Conservation (phyloP, 2,329 filamentous ascomycete genomes). For the Alternaria brassicicola region DNA sequence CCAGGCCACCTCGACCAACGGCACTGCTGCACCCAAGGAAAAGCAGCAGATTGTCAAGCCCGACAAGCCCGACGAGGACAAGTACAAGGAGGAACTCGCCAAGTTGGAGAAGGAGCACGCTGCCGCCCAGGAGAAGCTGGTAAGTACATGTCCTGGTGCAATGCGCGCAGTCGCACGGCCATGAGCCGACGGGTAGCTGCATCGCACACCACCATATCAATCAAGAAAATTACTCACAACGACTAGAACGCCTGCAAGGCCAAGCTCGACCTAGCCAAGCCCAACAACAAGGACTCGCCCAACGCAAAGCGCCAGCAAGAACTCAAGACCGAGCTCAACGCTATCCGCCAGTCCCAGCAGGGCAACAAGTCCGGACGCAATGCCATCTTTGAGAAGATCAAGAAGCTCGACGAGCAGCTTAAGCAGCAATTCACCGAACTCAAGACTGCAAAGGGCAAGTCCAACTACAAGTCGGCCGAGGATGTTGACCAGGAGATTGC, state of each 20-base stretch:
- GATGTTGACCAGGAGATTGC: constrained; percentile 86
- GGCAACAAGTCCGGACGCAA: constrained; percentile 82
- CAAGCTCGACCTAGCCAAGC: constrained; percentile 83
- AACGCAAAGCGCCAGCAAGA: constrained; percentile 83
- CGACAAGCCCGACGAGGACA: constrained; percentile 84
- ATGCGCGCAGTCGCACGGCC: constrained; percentile 4
- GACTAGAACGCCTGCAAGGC: constrained; percentile 80
- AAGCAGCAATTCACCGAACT: constrained; percentile 85
- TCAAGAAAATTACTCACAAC: constrained; percentile 14
- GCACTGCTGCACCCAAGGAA: constrained; percentile 40
- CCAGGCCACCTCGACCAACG: constrained; percentile 37
- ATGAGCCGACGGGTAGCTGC: constrained; percentile 22
- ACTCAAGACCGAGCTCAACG: constrained; percentile 78
- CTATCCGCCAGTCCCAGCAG: constrained; percentile 86
- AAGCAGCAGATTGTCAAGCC: constrained; percentile 64
- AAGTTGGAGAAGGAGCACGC: constrained; percentile 87
- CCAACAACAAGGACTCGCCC: constrained; percentile 82
- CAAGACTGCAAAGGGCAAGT: constrained; percentile 80
- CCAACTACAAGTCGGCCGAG: constrained; percentile 84
- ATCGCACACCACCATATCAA: constrained; percentile 1
- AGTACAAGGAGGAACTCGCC: constrained; percentile 78
- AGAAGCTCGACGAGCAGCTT: constrained; percentile 86
- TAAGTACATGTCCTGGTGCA: constrained; percentile 47
- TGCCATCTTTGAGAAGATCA: constrained; percentile 85
- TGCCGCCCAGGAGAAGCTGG: constrained; percentile 73